Evolutionary conservation across 1,139 yeast species (phyloP).

Genomic region (Candida mesenterica): DNA sequence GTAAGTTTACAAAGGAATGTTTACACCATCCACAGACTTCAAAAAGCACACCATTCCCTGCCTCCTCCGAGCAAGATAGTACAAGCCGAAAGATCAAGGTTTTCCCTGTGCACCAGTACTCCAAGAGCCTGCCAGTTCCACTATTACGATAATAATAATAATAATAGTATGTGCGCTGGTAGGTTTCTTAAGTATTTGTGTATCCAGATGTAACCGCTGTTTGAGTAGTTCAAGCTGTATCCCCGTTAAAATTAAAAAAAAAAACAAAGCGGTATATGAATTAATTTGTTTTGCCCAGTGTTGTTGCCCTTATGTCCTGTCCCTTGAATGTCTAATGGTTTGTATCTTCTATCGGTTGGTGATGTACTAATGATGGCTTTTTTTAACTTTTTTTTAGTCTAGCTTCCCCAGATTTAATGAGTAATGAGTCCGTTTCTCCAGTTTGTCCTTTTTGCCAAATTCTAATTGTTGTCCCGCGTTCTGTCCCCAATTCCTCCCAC

Average conservation of each 20-base stretch:
- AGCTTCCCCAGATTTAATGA: too few species aligned
- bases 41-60: conserved; percentile 3
- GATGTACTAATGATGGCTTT: not conserved
- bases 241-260: too few species aligned
- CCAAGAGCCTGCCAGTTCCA: conserved; percentile 1
- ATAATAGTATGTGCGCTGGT: not conserved
- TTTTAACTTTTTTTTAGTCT: not conserved
- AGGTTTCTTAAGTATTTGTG: conserved; percentile 1
- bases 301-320: too few species aligned
- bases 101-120: too few species aligned
- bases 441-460: too few species aligned
- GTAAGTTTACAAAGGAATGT: conserved; percentile 5
- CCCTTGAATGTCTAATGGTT: conserved; percentile 2
- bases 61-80: too few species aligned
- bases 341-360: not conserved
- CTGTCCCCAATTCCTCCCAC: not conserved
- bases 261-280: too few species aligned
- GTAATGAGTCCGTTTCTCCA: too few species aligned
- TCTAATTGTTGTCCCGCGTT: not conserved
- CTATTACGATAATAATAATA: not conserved
- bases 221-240: too few species aligned
- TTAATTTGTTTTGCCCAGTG: too few species aligned
- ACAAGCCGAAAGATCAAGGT: too few species aligned
- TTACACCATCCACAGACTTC: conserved; percentile 7
- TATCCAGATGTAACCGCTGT: not conserved